These are phyloP conservation scores for Diospyros lotus DNA, from an alignment of 148 eudicot species.

Conservation along the genomic window DNA sequence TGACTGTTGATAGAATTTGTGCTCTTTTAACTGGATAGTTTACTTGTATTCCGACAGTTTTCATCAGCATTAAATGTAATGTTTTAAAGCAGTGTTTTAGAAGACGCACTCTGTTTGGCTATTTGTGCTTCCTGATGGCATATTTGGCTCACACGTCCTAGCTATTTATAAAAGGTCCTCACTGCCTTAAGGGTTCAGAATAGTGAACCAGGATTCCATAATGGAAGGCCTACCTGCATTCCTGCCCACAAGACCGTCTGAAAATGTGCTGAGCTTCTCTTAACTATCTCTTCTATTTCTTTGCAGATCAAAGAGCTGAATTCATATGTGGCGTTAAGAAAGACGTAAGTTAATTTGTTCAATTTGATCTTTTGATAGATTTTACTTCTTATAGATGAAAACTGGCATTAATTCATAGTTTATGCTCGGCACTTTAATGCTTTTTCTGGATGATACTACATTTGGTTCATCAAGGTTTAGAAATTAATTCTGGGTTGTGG, in stretches of 20 bases:
- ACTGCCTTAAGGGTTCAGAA: too few species aligned
- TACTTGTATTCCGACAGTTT: too few species aligned
- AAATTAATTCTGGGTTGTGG: neutral
- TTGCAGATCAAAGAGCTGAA: constrained; percentile 95
- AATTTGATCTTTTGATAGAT: neutral
- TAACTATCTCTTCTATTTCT: constrained; percentile 7
- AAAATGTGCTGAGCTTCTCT: neutral
- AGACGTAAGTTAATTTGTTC: constrained; percentile 61
- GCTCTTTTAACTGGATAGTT: too few species aligned
- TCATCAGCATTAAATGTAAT: too few species aligned
- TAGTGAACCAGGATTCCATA: neutral
- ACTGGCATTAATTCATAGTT: neutral
- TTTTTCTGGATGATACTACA: neutral
- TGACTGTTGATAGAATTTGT: too few species aligned
- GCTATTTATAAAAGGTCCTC: too few species aligned
- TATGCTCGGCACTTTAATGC: neutral
- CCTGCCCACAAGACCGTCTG: neutral
- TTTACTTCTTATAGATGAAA: neutral
- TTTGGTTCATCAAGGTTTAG: neutral
- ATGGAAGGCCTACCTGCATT: neutral
- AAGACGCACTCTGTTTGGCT: too few species aligned
- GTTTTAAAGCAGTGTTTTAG: too few species aligned
- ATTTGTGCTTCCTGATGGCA: too few species aligned
- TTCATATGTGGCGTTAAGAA: constrained; percentile 85
- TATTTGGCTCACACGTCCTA: too few species aligned